Base-by-base conservation (phyloP, 805 yeast species). In the Yarrowia sp. region DNA sequence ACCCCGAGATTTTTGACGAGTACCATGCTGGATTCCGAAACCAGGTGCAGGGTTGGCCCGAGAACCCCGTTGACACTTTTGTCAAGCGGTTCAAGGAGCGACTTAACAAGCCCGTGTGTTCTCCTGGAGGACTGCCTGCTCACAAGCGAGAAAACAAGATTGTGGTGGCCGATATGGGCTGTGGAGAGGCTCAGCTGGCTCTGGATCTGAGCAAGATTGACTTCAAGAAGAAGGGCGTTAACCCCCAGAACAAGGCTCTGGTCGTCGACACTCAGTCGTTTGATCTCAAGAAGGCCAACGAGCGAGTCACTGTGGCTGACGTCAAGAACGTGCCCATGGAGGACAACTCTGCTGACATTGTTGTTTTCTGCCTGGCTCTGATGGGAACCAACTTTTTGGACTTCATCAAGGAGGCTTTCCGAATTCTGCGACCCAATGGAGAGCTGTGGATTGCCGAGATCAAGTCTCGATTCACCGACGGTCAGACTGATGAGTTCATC, bases 311-410 rank as follows among this genome's bases (percentile, higher is more conserved):
- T 0, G 98, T 93, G n/a, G 98, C 98, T 0, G 99, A 95, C 78
- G 90, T 95, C 69, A 88, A 86, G 73, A 82, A 90, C 71, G 97
- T 93, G 10, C 99, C 99, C 18, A 76, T 95, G 68, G 82, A 80
- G 1, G 91, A 92, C 73, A 82, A 82, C 64, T 87, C 95, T 1
- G 91, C 95, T 71, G 84, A 92, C 28, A 81, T 95, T 50, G 99
- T 90, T n/a, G 84, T 95, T 6, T 95, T 92, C 76, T 95, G 99
- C 75, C 80, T 95, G 58, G 95, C 98, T 0, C 79, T 95, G 66
- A 95, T 95, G 99, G 99, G 99, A 3, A 93, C 98, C 3, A 95
- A 95, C 73, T 92, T 93, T 74, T 78, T 92, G 67, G 98, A 95
- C 73, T 95, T 95, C 73, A 84, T 95, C 63, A 81, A 86, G 66